phyloP scores from a whole-genome alignment of 495 filamentous ascomycete species.

The Neurospora sp. region DNA sequence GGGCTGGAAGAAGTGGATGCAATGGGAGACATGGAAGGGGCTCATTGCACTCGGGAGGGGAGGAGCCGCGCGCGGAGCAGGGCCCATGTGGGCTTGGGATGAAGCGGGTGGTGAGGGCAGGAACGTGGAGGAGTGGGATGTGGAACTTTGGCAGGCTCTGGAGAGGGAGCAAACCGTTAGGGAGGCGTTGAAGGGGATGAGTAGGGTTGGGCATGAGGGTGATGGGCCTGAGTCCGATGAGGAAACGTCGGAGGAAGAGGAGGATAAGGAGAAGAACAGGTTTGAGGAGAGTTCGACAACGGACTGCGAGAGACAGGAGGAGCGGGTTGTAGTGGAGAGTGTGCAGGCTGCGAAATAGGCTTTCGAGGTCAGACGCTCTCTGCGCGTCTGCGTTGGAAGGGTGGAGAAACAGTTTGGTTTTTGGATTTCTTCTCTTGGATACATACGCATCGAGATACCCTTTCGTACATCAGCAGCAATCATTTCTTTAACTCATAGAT shows the following conservation, averaged over 20 bases:
- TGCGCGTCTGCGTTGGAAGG: not conserved
- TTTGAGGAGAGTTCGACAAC: not conserved
- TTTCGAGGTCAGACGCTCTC: not conserved
- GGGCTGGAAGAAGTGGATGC: conserved; percentile 24
- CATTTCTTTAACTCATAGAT: not conserved
- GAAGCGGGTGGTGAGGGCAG: conserved; percentile 12
- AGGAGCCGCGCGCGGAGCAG: conserved; percentile 3
- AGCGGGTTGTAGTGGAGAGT: not conserved
- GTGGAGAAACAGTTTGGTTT: not conserved
- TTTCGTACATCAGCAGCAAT: not conserved
- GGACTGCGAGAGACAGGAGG: not conserved
- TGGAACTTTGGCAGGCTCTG: conserved; percentile 37
- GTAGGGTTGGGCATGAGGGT: conserved; percentile 7
- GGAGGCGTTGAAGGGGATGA: conserved; percentile 22
- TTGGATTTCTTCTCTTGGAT: not conserved
- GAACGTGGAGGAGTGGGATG: conserved; percentile 32
- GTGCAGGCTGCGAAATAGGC: not conserved
- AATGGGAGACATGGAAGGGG: conserved; percentile 57
- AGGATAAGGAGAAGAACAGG: not conserved
- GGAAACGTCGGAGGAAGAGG: not conserved
- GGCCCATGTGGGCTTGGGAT: conserved; percentile 8
- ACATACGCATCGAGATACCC: not conserved
- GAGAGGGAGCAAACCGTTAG: conserved; percentile 27
- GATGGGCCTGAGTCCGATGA: not conserved
- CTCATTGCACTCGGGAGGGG: conserved; percentile 39